A percentile compares a stretch with the other conserved stretches of the same genome.
Conservation (phyloP, 495 filamentous ascomycete species). For the Aspergillus coremiiformis region DNA sequence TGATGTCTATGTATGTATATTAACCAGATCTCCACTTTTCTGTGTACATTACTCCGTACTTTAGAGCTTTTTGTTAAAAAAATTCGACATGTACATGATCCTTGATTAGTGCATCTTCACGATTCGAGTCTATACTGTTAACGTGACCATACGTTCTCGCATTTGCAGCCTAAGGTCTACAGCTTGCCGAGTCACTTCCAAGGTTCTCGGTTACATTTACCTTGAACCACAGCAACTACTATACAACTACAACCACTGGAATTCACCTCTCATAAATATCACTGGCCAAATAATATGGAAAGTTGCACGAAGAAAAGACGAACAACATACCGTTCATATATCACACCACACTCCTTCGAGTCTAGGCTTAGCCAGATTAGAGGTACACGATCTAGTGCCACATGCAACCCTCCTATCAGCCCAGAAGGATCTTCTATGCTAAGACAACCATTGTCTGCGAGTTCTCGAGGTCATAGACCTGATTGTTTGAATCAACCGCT, state of each 20-base stretch:
- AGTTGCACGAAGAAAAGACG: constrained; percentile 18
- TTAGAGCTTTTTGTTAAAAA: neutral
- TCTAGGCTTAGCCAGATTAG: constrained; percentile 2
- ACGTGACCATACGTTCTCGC: no score
- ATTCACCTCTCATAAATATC: neutral
- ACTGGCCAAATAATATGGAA: constrained; percentile 7
- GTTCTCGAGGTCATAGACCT: neutral
- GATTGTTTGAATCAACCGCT: neutral
- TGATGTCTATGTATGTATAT: neutral
- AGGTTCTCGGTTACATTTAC: neutral
- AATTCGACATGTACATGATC: neutral
- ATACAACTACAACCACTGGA: neutral
- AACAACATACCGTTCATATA: constrained; percentile 4
- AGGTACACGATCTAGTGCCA: neutral
- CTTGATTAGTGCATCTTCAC: neutral
- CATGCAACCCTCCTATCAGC: neutral
- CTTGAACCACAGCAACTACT: neutral
- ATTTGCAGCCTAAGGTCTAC: neutral
- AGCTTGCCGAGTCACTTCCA: no score
- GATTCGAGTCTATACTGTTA: no score
- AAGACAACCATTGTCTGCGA: constrained; percentile 1
- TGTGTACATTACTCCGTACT: neutral
- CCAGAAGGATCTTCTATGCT: constrained; percentile 2
- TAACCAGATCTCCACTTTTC: neutral
- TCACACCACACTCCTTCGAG: constrained; percentile 11